These are phyloP conservation scores for Euphorbia corollata DNA, from an alignment of 441 rosid species.

Conservation along the genomic window DNA sequence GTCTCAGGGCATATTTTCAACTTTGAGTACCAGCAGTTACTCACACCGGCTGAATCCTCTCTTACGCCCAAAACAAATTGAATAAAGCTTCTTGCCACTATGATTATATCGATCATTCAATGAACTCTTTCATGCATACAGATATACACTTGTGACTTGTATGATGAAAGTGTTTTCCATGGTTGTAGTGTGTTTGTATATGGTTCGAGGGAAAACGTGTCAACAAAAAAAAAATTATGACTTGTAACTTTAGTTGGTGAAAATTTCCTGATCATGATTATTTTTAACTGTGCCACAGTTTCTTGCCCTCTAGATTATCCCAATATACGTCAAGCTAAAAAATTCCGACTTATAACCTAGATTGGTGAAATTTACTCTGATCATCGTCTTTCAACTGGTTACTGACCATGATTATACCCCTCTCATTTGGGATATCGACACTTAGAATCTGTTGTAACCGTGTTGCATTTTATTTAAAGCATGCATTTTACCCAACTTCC, in stretches of 20 bases:
- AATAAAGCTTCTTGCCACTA: background rate
- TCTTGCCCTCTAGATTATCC: background rate
- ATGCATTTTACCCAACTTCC: background rate
- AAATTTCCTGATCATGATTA: background rate
- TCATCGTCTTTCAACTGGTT: background rate
- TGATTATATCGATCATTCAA: background rate
- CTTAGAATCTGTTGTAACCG: background rate
- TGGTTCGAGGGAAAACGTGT: slow-evolving; percentile 2
- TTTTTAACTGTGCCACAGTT: background rate
- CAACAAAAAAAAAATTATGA: background rate
- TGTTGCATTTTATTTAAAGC: background rate
- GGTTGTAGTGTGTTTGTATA: background rate
- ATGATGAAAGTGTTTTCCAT: background rate
- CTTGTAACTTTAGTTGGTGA: background rate
- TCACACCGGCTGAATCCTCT: background rate
- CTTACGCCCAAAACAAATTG: background rate
- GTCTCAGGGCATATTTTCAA: background rate
- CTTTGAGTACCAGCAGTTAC: background rate
- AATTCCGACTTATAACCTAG: background rate
- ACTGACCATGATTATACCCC: background rate
- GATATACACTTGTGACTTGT: background rate
- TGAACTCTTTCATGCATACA: slow-evolving; percentile 1
- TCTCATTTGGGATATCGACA: background rate
- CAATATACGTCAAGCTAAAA: background rate
- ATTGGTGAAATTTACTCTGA: background rate